phyloP scores from a whole-genome alignment of 345 rosid genomes.

The Geranium brycei region DNA sequence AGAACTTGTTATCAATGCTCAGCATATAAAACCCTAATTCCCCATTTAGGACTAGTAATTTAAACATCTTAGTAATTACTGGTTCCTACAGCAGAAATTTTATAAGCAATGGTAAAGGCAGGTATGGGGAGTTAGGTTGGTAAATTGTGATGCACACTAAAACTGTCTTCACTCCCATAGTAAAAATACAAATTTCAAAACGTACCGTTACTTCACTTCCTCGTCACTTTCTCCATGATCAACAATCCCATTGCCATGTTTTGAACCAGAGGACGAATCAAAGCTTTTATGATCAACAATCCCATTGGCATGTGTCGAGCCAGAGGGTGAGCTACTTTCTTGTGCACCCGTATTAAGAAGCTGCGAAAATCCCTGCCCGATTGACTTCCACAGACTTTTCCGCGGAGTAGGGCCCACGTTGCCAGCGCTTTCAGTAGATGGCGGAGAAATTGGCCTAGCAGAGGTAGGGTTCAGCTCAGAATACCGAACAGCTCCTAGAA shows the following conservation, averaged over 20 bases:
- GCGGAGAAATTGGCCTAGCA: conserved; percentile 30
- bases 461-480: conserved; percentile 62
- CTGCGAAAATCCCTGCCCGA: conserved; percentile 68
- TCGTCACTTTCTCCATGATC: conserved; percentile 1
- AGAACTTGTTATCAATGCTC: too few relatives aligned
- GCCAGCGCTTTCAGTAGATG: conserved; percentile 12
- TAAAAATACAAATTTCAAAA: neutral
- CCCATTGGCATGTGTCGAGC: conserved; percentile 23
- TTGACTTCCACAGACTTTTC: conserved; percentile 64
- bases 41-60: too few relatives aligned
- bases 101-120: too few relatives aligned
- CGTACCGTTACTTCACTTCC: neutral
- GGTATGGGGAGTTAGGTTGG: too few relatives aligned
- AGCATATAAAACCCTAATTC: too few relatives aligned
- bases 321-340: conserved; percentile 24
- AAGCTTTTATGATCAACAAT: conserved; percentile 15
- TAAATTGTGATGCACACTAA: neutral
- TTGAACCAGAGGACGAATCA: neutral
- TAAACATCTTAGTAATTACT: too few relatives aligned
- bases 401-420: conserved; percentile 35
- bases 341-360: conserved; percentile 48
- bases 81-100: too few relatives aligned
- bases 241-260: neutral
- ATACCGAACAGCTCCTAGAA: conserved; percentile 73
- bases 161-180: neutral